phyloP scores from a whole-genome alignment of 106 monocot genomes.

The Dendrobium chrysotoxum region DNA sequence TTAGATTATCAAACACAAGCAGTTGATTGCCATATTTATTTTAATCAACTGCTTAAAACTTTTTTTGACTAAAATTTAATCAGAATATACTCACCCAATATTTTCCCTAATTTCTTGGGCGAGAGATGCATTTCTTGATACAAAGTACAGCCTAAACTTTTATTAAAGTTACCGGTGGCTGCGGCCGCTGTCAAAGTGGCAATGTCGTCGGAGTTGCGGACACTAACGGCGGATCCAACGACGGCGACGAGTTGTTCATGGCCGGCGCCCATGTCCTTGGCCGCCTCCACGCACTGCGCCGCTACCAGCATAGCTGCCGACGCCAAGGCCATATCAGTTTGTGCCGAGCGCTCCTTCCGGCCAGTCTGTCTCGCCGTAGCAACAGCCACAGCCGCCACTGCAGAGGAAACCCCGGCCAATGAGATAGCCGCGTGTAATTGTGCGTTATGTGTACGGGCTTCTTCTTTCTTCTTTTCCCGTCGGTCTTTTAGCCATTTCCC shows the following conservation, averaged over 20 bases:
- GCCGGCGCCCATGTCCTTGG: slow-evolving; percentile 61
- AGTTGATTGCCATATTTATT: no score
- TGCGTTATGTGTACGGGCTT: slow-evolving; percentile 73
- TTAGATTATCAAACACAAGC: no score
- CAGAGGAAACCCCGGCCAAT: slow-evolving; percentile 62
- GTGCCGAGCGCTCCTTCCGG: slow-evolving; percentile 33
- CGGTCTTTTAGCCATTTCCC: slow-evolving; percentile 85
- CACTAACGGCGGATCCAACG: slow-evolving; percentile 59
- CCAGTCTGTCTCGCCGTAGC: slow-evolving; percentile 15
- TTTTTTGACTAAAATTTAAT: no score
- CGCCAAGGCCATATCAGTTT: slow-evolving; percentile 60
- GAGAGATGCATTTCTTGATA: no score
- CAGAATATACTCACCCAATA: no score
- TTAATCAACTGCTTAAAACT: no score
- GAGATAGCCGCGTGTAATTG: slow-evolving; percentile 78
- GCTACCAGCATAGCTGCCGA: slow-evolving; percentile 73
- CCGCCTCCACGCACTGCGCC: slow-evolving; percentile 64
- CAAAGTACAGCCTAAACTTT: no score
- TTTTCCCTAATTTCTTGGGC: no score
- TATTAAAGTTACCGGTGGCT: slow-evolving; percentile 46
- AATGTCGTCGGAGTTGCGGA: slow-evolving; percentile 49
- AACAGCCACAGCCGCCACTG: slow-evolving; percentile 32
- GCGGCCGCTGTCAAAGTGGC: slow-evolving; percentile 65
- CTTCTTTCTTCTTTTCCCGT: slow-evolving; percentile 74
- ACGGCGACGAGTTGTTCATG: slow-evolving; percentile 53